Percentiles rank a stretch among this genome's conserved stretches.
Conservation (phyloP, 371 early-diverging fungal species). For the Polyrhizophydium stewartii region DNA sequence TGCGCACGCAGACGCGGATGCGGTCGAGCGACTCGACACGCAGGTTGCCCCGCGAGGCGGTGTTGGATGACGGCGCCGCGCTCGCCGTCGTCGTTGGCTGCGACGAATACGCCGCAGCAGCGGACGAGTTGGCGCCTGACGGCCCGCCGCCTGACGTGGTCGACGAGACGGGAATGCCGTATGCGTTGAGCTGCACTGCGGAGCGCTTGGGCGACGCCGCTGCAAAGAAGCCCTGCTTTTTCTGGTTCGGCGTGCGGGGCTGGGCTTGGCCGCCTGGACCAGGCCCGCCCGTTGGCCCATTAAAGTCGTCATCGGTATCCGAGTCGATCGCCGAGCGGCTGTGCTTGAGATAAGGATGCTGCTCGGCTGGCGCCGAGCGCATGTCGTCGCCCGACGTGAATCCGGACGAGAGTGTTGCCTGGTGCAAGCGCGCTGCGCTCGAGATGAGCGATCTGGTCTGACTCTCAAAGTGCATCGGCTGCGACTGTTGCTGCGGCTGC, state of each 20-base stretch:
- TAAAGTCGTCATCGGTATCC: background rate
- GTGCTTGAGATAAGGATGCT: no score
- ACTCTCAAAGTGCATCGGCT: background rate
- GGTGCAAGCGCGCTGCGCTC: background rate
- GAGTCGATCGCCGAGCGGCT: background rate
- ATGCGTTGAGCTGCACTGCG: constrained; percentile 34
- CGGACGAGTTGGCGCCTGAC: no score
- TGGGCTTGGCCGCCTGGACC: no score
- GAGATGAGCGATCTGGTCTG: background rate
- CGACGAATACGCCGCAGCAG: no score
- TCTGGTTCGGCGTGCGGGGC: background rate
- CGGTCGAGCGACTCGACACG: no score
- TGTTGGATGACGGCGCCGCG: no score
- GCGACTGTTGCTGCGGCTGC: background rate
- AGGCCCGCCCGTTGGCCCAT: background rate
- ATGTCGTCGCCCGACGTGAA: no score
- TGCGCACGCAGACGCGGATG: constrained; percentile 96
- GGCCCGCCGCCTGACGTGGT: constrained; percentile 1
- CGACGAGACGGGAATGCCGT: constrained; percentile 34
- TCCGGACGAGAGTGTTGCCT: background rate
- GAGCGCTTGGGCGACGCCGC: constrained; percentile 2
- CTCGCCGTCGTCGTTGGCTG: no score
- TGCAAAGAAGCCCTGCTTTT: background rate
- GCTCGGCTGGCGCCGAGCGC: no score
- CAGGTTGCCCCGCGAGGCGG: no score